A percentile compares a stretch with the other conserved stretches of the same genome.
These are phyloP conservation scores for Gelatoporia subvermispora DNA, from an alignment of 768 basidiomycete species.

Conservation along the genomic window DNA sequence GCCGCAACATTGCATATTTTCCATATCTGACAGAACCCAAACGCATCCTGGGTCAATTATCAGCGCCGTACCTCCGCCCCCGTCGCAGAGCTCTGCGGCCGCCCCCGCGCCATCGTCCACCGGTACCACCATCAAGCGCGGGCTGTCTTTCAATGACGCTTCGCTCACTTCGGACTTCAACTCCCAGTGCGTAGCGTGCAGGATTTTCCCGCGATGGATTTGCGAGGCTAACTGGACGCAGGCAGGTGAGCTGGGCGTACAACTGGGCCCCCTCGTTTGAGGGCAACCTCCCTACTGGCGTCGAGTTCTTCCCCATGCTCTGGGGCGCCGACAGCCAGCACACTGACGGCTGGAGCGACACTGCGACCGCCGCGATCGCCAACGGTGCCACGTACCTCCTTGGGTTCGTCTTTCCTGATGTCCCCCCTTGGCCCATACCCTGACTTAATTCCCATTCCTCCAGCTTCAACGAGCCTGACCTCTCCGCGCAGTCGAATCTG, in stretches of 20 bases:
- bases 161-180: constrained; percentile 16
- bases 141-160: constrained; percentile 24
- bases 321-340: constrained; percentile 15
- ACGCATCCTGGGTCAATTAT: too few relatives aligned
- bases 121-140: constrained; percentile 20
- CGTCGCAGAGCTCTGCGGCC: constrained; percentile 1
- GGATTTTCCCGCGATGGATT: too few relatives aligned
- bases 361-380: constrained; percentile 25
- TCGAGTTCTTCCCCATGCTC: constrained; percentile 24
- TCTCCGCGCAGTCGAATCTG: constrained; percentile 24
- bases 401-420: constrained; percentile 14
- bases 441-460: neutral
- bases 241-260: constrained; percentile 23
- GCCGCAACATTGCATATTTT: neutral
- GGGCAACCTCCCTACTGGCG: constrained; percentile 14
- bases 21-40: neutral
- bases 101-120: constrained; percentile 6
- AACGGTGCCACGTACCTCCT: constrained; percentile 23
- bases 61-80: neutral
- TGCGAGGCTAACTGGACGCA: neutral
- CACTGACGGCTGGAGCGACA: constrained; percentile 18
- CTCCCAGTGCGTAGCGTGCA: constrained; percentile 9
- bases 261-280: constrained; percentile 19
- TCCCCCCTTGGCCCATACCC: neutral
- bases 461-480: constrained; percentile 29